Percentiles rank a stretch among this genome's conserved stretches.
phyloP scores from a whole-genome alignment of 179 eudicot species.

The Beta lomatogona region DNA sequence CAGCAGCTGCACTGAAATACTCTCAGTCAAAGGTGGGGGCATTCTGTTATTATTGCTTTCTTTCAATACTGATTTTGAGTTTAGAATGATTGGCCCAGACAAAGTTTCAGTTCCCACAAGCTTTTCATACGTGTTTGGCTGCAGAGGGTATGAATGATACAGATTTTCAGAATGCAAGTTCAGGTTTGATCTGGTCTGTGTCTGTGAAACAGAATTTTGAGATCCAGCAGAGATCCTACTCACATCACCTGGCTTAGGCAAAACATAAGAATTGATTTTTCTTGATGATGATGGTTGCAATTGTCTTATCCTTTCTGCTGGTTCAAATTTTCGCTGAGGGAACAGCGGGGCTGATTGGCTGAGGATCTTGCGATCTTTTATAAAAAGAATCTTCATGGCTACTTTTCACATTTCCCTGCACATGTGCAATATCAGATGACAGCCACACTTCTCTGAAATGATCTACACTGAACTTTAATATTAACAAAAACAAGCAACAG shows the following conservation, averaged over 20 bases:
- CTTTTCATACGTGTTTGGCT: conserved; percentile 43
- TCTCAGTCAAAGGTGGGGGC: conserved; percentile 63
- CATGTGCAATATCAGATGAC: conserved; percentile 8
- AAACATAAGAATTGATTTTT: conserved; percentile 63
- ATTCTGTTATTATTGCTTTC: conserved; percentile 55
- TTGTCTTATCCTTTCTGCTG: conserved; percentile 61
- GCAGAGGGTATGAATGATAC: conserved; percentile 63
- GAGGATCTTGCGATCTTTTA: conserved; percentile 41
- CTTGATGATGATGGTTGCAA: conserved; percentile 54
- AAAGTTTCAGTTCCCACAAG: conserved; percentile 37
- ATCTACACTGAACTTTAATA: background rate
- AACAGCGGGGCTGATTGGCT: conserved; percentile 91
- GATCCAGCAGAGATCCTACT: conserved; percentile 31
- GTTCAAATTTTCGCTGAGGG: conserved; percentile 58
- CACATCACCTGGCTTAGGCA: conserved; percentile 76
- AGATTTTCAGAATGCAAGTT: conserved; percentile 25
- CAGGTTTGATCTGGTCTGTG: conserved; percentile 42
- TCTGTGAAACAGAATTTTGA: conserved; percentile 38
- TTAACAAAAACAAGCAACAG: conserved; percentile 4
- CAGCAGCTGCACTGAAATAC: conserved; percentile 32
- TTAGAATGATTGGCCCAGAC: conserved; percentile 42
- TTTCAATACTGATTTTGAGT: conserved; percentile 51
- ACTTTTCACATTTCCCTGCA: conserved; percentile 50
- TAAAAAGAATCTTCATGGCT: conserved; percentile 40
- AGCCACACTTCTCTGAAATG: background rate